Percentiles rank a stretch among this genome's conserved stretches.
These are phyloP conservation scores for Pistacia integerrima DNA, from an alignment of 345 rosid species.

Conservation along the genomic window DNA sequence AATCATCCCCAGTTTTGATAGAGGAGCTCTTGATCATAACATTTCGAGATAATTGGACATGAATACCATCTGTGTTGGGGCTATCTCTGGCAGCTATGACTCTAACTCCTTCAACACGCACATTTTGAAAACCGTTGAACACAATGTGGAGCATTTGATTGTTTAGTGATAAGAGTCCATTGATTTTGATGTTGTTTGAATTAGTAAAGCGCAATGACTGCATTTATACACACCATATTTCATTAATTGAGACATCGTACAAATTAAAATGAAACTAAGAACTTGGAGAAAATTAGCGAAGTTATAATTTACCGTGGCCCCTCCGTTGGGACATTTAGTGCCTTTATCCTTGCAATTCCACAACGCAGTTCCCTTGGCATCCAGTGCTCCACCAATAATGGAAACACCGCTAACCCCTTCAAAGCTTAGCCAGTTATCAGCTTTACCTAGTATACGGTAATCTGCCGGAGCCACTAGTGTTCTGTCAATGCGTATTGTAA, in stretches of 20 bases:
- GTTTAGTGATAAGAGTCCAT: constrained; percentile 12
- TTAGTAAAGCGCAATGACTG: constrained; percentile 8
- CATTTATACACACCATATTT: not conserved
- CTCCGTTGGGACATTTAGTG: constrained; percentile 15
- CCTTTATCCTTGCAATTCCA: not conserved
- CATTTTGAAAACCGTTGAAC: constrained; percentile 6
- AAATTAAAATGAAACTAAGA: too few relatives aligned
- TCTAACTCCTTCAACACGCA: not conserved
- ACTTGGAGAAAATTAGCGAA: too few relatives aligned
- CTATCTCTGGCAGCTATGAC: constrained; percentile 1
- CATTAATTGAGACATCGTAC: too few relatives aligned
- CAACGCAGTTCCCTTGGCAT: too few relatives aligned
- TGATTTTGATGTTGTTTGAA: constrained; percentile 11
- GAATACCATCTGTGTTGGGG: constrained; percentile 27
- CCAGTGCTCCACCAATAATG: too few relatives aligned
- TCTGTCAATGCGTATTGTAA: too few relatives aligned
- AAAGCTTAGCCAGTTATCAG: too few relatives aligned
- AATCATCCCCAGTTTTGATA: constrained; percentile 20
- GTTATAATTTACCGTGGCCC: constrained; percentile 15
- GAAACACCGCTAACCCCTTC: too few relatives aligned
- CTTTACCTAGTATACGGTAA: too few relatives aligned
- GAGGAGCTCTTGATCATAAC: not conserved
- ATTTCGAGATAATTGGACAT: constrained; percentile 6
- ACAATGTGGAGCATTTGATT: constrained; percentile 22
- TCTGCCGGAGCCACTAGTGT: too few relatives aligned